Conservation (phyloP, 208 protist genomes). For the Naegleria gruberi region DNA sequence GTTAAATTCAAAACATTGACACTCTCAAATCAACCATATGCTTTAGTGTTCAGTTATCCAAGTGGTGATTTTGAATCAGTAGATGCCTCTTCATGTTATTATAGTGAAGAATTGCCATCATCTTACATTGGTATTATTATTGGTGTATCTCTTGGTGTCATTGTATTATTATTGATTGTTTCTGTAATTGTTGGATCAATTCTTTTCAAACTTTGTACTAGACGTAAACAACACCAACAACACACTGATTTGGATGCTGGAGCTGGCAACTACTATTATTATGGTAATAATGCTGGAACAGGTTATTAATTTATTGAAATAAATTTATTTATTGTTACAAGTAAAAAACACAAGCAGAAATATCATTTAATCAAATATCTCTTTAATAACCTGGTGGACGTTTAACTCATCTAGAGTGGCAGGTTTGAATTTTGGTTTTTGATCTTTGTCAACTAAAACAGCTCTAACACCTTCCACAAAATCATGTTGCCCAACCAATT, state of each 20-base stretch:
- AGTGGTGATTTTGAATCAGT: not conserved
- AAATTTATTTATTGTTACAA: no score
- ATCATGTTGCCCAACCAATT: not conserved
- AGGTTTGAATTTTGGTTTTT: not conserved
- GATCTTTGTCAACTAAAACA: not conserved
- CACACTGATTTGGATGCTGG: no score
- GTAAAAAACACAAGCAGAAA: no score
- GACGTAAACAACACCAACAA: no score
- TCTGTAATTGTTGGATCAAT: not conserved
- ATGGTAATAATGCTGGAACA: no score
- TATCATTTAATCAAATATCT: no score
- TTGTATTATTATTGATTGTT: not conserved
- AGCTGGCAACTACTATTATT: no score
- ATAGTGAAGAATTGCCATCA: not conserved
- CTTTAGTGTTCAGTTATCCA: not conserved
- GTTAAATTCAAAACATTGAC: not conserved
- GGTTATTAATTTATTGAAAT: no score
- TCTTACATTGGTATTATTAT: not conserved
- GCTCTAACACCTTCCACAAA: conserved; percentile 15
- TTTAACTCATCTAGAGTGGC: not conserved
- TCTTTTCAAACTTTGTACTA: no score
- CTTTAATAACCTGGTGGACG: no score
- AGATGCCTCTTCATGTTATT: not conserved
- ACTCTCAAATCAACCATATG: not conserved
- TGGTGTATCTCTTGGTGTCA: not conserved